Conservation (phyloP, 805 yeast genomes). For the Cyberlindnera petersonii region DNA sequence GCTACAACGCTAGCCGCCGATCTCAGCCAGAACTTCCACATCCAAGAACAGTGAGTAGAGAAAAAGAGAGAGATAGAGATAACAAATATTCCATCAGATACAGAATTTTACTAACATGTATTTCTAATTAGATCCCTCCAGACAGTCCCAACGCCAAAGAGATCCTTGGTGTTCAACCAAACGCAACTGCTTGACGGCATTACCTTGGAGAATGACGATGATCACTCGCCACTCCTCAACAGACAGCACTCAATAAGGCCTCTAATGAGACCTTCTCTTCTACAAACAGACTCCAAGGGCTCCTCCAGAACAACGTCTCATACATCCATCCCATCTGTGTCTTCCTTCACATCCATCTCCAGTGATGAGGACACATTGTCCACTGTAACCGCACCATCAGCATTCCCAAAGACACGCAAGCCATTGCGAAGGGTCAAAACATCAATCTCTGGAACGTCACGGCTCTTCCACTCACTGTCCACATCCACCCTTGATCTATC, state of each 20-base stretch:
- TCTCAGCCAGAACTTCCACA: conserved; percentile 36
- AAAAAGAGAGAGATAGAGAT: too few species aligned
- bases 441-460: conserved; percentile 9
- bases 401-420: conserved; percentile 10
- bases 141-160: conserved; percentile 18
- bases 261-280: conserved; percentile 11
- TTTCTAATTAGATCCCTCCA: conserved; percentile 4
- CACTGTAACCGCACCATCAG: conserved; percentile 5
- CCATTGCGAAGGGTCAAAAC: conserved; percentile 25
- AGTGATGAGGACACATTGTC: conserved; percentile 17
- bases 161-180: conserved; percentile 16
- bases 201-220: conserved; percentile 7
- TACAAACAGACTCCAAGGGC: conserved; percentile 8
- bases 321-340: conserved; percentile 22
- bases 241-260: conserved; percentile 5
- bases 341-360: conserved; percentile 25
- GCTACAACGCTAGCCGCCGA: conserved; percentile 36
- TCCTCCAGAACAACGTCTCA: conserved; percentile 23
- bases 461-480: conserved; percentile 20
- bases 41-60: conserved; percentile 23
- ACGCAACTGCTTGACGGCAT: conserved; percentile 8
- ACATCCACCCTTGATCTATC: conserved; percentile 20
- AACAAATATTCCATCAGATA: too few species aligned
- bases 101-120: conserved; percentile 9
- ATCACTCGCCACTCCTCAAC: conserved; percentile 8